phyloP scores from a whole-genome alignment of 176 grass and related monocot species.

The Phyllostachys edulis region DNA sequence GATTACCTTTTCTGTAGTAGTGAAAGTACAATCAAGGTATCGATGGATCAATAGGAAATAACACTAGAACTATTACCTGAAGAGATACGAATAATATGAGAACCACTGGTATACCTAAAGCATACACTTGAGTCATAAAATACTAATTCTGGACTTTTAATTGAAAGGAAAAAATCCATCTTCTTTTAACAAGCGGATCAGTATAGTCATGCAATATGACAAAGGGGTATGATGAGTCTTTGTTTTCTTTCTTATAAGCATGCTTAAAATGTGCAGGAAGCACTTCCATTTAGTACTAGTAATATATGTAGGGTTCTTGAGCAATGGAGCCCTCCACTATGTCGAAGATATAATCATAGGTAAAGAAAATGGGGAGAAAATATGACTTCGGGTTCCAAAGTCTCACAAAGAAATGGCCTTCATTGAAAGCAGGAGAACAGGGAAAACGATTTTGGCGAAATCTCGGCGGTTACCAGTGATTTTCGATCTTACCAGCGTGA shows the following conservation, averaged over 20 bases:
- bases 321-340: slow-evolving; percentile 43
- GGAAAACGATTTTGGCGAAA: no score
- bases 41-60: neutral
- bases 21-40: neutral
- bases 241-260: slow-evolving; percentile 27
- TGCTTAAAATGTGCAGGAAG: slow-evolving; percentile 42
- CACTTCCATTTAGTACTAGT: neutral
- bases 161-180: neutral
- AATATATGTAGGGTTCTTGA: slow-evolving; percentile 28
- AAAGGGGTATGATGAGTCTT: slow-evolving; percentile 3
- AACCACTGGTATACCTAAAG: neutral
- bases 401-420: slow-evolving; percentile 20
- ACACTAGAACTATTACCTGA: neutral
- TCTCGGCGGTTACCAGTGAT: no score
- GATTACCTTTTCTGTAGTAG: no score
- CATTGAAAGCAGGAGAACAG: no score
- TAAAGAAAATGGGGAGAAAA: neutral
- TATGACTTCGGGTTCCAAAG: slow-evolving; percentile 1
- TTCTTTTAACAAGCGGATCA: neutral
- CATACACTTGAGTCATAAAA: slow-evolving; percentile 28
- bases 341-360: neutral
- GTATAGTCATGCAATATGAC: neutral
- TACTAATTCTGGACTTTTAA: neutral
- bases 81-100: neutral
- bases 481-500: no score